Evolutionary conservation across 495 filamentous ascomycete species (phyloP).

Genomic region (Aspergillus mulundensis): DNA sequence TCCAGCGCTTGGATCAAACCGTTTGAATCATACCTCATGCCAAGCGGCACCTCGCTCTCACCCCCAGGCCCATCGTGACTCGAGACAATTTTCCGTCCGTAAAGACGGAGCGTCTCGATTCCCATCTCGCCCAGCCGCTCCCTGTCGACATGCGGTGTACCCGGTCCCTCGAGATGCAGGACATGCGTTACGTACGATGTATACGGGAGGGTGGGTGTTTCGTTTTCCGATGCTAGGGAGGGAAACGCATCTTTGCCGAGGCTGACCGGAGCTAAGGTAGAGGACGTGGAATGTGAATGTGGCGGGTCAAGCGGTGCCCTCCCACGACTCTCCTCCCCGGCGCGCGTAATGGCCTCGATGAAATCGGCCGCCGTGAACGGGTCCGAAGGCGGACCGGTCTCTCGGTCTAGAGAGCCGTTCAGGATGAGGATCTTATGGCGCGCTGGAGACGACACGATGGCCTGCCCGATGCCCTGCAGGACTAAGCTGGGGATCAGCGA

Average conservation of each 20-base stretch:
- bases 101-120: conserved; percentile 70
- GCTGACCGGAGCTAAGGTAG: too few species aligned
- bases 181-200: conserved; percentile 78
- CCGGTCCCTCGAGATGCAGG: conserved; percentile 71
- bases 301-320: conserved; percentile 15
- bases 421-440: conserved; percentile 79
- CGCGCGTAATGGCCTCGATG: conserved; percentile 68
- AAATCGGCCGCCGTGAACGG: conserved; percentile 74
- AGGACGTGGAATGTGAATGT: conserved; percentile 7
- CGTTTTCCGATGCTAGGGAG: background rate
- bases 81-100: conserved; percentile 58
- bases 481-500: conserved; percentile 64
- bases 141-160: conserved; percentile 66
- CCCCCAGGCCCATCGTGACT: conserved; percentile 13
- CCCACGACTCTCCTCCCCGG: conserved; percentile 48
- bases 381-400: conserved; percentile 63
- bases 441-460: conserved; percentile 38
- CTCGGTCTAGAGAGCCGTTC: conserved; percentile 77
- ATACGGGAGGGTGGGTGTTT: conserved; percentile 24
- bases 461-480: conserved; percentile 42
- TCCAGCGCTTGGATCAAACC: conserved; percentile 74
- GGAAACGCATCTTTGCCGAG: background rate
- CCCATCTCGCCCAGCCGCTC: conserved; percentile 60
- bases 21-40: conserved; percentile 71
- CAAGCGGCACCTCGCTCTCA: conserved; percentile 27